Percentiles rank a stretch among this genome's conserved stretches.
These are phyloP conservation scores for Penicillium argentinense DNA, from an alignment of 495 filamentous ascomycete genomes.

Conservation along the genomic window DNA sequence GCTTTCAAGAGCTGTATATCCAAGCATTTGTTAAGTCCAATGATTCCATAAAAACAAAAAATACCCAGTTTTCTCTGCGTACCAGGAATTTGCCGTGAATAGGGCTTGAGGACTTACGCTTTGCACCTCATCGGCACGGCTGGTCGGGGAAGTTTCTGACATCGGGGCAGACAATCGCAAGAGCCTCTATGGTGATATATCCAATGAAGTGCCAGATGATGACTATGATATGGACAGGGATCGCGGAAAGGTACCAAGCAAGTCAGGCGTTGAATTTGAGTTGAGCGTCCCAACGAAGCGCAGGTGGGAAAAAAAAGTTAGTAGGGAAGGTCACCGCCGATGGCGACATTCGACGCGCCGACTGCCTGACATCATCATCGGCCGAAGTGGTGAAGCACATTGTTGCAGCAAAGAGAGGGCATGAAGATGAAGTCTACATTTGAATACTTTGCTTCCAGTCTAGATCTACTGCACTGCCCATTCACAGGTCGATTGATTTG, in stretches of 20 bases:
- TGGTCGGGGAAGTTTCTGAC: slow-evolving; percentile 22
- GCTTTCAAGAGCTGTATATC: slow-evolving; percentile 63
- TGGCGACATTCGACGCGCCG: slow-evolving; percentile 33
- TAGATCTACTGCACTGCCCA: too few species aligned
- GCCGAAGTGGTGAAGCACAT: neutral
- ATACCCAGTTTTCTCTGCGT: neutral
- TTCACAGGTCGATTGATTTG: too few species aligned
- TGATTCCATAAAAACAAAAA: neutral
- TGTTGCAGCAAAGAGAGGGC: too few species aligned
- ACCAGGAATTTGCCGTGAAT: neutral
- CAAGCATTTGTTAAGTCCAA: neutral
- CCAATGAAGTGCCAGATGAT: too few species aligned
- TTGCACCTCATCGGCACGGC: slow-evolving; percentile 46
- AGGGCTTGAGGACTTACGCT: slow-evolving; percentile 32
- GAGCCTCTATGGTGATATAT: too few species aligned
- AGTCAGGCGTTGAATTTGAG: too few species aligned
- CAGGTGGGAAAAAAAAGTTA: slow-evolving; percentile 24
- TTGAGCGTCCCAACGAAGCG: too few species aligned
- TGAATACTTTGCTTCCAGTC: too few species aligned
- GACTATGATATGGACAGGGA: too few species aligned
- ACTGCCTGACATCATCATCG: slow-evolving; percentile 34
- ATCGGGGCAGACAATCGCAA: slow-evolving; percentile 13
- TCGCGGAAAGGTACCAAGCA: too few species aligned
- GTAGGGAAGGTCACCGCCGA: slow-evolving; percentile 21
- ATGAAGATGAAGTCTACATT: too few species aligned